Evolutionary conservation across 352 stramenopile genomes (phyloP).

Genomic region (Poterioochromonas sp.): DNA sequence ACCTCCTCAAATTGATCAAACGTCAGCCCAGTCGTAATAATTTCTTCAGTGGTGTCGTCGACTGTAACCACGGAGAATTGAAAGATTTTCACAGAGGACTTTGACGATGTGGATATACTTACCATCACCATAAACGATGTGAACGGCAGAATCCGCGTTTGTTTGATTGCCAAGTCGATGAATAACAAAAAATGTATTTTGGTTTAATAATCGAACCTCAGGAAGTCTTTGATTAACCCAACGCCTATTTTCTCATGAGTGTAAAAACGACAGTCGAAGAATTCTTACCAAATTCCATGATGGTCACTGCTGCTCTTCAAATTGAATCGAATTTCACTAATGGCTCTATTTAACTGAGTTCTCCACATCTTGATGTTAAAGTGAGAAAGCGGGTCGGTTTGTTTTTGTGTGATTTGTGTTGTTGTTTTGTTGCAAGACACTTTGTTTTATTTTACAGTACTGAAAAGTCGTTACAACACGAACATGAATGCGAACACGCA

Average conservation of each 20-base stretch:
- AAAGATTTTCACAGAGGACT: background rate
- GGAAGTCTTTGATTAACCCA: background rate
- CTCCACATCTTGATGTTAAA: too few relatives aligned
- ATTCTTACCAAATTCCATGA: slow-evolving; percentile 13
- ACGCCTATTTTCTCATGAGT: background rate
- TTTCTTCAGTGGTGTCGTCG: background rate
- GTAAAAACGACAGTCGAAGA: too few relatives aligned
- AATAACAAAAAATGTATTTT: background rate
- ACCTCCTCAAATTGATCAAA: background rate
- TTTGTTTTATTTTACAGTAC: too few relatives aligned
- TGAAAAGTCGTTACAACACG: too few relatives aligned
- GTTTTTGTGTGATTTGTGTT: too few relatives aligned
- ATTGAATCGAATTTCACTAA: slow-evolving; percentile 8
- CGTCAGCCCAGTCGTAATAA: background rate
- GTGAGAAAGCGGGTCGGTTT: too few relatives aligned
- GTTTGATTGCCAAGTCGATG: background rate
- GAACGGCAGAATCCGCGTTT: background rate
- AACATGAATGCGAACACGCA: too few relatives aligned
- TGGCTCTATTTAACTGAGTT: slow-evolving; percentile 8
- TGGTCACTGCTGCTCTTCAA: background rate
- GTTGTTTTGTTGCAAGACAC: too few relatives aligned
- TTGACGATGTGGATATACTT: background rate
- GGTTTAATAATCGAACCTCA: slow-evolving; percentile 20
- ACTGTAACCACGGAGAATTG: background rate
- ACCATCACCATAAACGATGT: slow-evolving; percentile 13